phyloP scores from a whole-genome alignment of 2,329 filamentous ascomycete species.

The Monosporascus cannonballus region DNA sequence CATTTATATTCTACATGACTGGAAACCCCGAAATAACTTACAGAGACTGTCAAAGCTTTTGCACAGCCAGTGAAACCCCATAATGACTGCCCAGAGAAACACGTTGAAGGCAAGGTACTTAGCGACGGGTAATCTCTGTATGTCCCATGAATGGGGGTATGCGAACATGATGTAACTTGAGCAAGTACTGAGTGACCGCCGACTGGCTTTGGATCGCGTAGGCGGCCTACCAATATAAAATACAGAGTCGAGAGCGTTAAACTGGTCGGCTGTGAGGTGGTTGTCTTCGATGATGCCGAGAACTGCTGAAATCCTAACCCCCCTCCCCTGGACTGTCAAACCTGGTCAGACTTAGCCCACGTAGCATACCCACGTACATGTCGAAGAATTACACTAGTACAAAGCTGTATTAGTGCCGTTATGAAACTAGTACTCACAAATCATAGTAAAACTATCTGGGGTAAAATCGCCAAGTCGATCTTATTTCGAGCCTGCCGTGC shows the following conservation, averaged over 20 bases:
- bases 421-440: background rate
- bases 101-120: slow-evolving; percentile 4
- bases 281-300: slow-evolving; percentile 4
- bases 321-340: too few relatives aligned
- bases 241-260: slow-evolving; percentile 3
- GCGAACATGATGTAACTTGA: slow-evolving; percentile 3
- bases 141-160: slow-evolving; percentile 2
- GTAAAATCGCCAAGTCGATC: slow-evolving; percentile 2
- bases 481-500: slow-evolving; percentile 1
- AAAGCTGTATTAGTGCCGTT: background rate
- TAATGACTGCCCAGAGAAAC: slow-evolving; percentile 1
- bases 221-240: slow-evolving; percentile 3
- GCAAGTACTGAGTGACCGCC: background rate
- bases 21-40: background rate
- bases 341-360: background rate
- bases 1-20: background rate
- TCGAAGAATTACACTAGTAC: slow-evolving; percentile 3
- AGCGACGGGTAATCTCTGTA: slow-evolving; percentile 3
- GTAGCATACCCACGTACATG: background rate
- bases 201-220: background rate
- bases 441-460: slow-evolving; percentile 3
- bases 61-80: slow-evolving; percentile 4
- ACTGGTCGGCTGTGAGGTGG: slow-evolving; percentile 2
- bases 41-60: slow-evolving; percentile 2
- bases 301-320: too few relatives aligned